Conservation (phyloP, 31 red algal genomes). For the Odonthalia washingtoniensis region DNA sequence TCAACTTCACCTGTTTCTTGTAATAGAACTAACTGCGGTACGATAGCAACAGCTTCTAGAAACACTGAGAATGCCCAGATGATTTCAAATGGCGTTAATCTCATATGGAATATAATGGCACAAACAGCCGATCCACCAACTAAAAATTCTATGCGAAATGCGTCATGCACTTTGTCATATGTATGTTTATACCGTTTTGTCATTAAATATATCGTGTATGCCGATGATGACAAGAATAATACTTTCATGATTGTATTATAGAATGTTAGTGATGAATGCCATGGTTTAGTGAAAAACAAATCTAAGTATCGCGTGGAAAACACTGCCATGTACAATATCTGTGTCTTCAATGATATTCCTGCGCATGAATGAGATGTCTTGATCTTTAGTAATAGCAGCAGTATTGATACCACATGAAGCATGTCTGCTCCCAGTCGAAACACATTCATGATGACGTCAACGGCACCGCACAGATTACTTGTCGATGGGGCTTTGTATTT, state of each 20-base stretch:
- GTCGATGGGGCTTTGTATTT: too few relatives aligned
- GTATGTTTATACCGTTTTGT: constrained; percentile 92
- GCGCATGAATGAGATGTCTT: constrained; percentile 67
- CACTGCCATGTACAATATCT: constrained; percentile 90
- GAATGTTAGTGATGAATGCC: constrained; percentile 73
- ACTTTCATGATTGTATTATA: constrained; percentile 90
- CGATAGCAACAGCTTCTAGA: constrained; percentile 95
- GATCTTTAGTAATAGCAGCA: constrained; percentile 82
- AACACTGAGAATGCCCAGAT: constrained; percentile 98
- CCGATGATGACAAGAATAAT: constrained; percentile 86
- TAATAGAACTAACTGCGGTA: constrained; percentile 95
- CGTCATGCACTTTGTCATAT: constrained; percentile 93
- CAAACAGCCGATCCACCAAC: constrained; percentile 71
- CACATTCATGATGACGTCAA: constrained; percentile 74
- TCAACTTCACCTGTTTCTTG: constrained; percentile 97
- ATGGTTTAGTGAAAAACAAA: constrained; percentile 88
- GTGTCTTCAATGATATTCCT: constrained; percentile 77
- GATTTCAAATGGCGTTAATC: constrained; percentile 83
- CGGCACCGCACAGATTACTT: too few relatives aligned
- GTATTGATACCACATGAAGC: constrained; percentile 76
- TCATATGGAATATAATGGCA: constrained; percentile 84
- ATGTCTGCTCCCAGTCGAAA: constrained; percentile 85
- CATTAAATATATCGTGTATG: constrained; percentile 94
- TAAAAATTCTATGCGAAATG: constrained; percentile 88
- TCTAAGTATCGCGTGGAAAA: constrained; percentile 97